Evolutionary conservation across 768 basidiomycete genomes (phyloP).

Genomic region (Kwoniella dejecticola): DNA sequence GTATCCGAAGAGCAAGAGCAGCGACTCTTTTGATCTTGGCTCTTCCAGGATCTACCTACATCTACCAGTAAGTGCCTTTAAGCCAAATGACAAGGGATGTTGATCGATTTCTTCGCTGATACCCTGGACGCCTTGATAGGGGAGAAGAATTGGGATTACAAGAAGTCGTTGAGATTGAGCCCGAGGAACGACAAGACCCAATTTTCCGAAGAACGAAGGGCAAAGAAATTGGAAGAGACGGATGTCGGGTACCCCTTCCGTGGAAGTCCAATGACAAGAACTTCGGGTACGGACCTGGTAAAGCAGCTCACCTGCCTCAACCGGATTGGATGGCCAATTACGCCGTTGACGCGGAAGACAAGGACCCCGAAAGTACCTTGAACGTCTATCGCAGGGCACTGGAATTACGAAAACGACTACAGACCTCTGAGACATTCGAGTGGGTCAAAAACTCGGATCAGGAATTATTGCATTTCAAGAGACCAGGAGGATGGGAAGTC

Average conservation of each 20-base stretch:
- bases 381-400: conserved; percentile 37
- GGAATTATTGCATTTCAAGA: conserved; percentile 31
- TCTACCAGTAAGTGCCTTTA: conserved; percentile 43
- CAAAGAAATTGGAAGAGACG: conserved; percentile 43
- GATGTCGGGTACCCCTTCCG: conserved; percentile 48
- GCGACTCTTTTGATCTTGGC: conserved; percentile 44
- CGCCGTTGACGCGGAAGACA: conserved; percentile 26
- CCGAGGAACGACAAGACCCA: conserved; percentile 40
- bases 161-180: conserved; percentile 42
- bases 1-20: conserved; percentile 34
- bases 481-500: conserved; percentile 36
- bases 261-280: conserved; percentile 26
- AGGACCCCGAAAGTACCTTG: conserved; percentile 26
- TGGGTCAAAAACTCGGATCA: conserved; percentile 28
- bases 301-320: conserved; percentile 38
- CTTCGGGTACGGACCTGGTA: conserved; percentile 34
- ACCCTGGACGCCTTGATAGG: no score
- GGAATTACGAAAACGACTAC: conserved; percentile 24
- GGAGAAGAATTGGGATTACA: conserved; percentile 48
- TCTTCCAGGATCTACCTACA: conserved; percentile 45
- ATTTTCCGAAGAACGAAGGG: conserved; percentile 40
- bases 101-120: no score
- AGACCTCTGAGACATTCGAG: conserved; percentile 32
- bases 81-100: no score
- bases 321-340: conserved; percentile 33